These are phyloP conservation scores for Cryptosporidium parvum DNA, from an alignment of 169 alveolate species.

Conservation along the genomic window DNA sequence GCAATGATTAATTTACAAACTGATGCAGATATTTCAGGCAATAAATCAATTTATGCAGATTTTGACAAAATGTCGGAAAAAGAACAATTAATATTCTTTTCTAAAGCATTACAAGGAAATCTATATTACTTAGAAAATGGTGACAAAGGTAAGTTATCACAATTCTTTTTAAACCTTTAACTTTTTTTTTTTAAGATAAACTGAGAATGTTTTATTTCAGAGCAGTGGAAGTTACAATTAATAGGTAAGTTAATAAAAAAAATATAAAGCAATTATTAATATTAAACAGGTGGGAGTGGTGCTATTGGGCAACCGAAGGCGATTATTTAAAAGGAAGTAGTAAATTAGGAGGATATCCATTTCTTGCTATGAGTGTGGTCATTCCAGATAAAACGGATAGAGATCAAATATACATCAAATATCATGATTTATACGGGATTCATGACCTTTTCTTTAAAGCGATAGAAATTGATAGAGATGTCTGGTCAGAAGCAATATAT, in stretches of 20 bases:
- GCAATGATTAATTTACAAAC: constrained; percentile 72
- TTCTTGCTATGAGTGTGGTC: constrained; percentile 83
- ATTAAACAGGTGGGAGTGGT: constrained; percentile 83
- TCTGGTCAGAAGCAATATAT: constrained; percentile 86
- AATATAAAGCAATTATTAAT: background rate
- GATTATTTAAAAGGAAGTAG: constrained; percentile 81
- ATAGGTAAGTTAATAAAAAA: constrained; percentile 44
- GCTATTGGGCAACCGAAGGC: constrained; percentile 80
- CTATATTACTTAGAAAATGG: constrained; percentile 59
- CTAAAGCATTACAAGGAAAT: constrained; percentile 74
- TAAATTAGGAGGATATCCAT: constrained; percentile 80
- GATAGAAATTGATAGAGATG: constrained; percentile 83
- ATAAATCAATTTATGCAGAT: constrained; percentile 30
- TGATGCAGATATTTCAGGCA: constrained; percentile 65
- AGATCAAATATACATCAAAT: constrained; percentile 81
- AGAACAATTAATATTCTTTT: constrained; percentile 50
- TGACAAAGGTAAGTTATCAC: constrained; percentile 25
- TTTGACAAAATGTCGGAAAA: constrained; percentile 74
- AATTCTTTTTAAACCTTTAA: background rate
- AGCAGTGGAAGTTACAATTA: constrained; percentile 46
- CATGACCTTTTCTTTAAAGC: constrained; percentile 82
- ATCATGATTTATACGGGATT: constrained; percentile 82
- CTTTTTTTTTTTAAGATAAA: constrained; percentile 18
- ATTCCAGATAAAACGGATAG: constrained; percentile 82
- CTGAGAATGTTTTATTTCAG: constrained; percentile 53